Percentiles rank a stretch among this genome's conserved stretches.
Conservation (phyloP, 2,329 filamentous ascomycete genomes). For the Aspergillus clavatus region DNA sequence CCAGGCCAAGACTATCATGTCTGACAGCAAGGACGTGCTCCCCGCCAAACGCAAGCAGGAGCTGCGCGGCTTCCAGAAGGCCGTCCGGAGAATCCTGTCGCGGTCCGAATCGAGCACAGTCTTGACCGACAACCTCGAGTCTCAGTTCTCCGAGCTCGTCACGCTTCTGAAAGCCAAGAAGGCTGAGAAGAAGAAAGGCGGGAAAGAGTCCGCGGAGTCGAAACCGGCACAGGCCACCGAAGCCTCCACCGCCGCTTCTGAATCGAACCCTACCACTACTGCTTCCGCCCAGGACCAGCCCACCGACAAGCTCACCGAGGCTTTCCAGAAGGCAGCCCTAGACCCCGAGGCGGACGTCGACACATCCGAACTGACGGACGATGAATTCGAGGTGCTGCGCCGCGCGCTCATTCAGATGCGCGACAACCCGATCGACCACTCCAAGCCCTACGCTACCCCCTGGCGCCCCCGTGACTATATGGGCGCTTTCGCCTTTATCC, state of each 20-base stretch:
- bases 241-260: constrained; percentile 5
- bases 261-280: constrained; percentile 7
- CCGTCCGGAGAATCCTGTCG: constrained; percentile 59
- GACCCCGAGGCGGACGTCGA: constrained; percentile 33
- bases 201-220: constrained; percentile 13
- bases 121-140: constrained; percentile 47
- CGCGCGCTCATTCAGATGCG: constrained; percentile 59
- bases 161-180: constrained; percentile 43
- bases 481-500: constrained; percentile 90
- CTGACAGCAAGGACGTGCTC: constrained; percentile 49
- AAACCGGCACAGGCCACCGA: constrained; percentile 15
- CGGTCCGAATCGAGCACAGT: constrained; percentile 46
- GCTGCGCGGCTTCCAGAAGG: constrained; percentile 66
- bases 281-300: constrained; percentile 15
- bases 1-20: constrained; percentile 58
- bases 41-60: constrained; percentile 69
- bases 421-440: constrained; percentile 70
- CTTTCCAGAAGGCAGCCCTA: constrained; percentile 28
- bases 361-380: constrained; percentile 45
- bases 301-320: constrained; percentile 30
- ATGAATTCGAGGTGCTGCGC: constrained; percentile 44
- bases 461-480: constrained; percentile 86
- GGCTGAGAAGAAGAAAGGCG: constrained; percentile 21
- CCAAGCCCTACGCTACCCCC: constrained; percentile 83
- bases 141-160: constrained; percentile 52